Percentiles rank a stretch among this genome's conserved stretches.
Conservation (phyloP, 2,329 filamentous ascomycete species). For the Fusarium mundagurra region DNA sequence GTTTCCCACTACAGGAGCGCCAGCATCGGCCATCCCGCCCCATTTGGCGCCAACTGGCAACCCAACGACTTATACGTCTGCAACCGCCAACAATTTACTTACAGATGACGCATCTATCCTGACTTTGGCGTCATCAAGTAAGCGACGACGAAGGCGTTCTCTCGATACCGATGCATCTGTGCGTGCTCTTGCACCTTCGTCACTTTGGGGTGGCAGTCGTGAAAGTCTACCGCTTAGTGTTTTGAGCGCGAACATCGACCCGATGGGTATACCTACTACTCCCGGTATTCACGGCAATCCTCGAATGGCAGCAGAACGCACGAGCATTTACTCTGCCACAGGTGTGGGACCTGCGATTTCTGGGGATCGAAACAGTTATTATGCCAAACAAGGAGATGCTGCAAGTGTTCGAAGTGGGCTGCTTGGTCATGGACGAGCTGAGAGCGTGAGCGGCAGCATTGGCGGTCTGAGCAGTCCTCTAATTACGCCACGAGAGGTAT, state of each 20-base stretch:
- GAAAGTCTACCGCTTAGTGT: slow-evolving; percentile 83
- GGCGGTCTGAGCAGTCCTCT: slow-evolving; percentile 70
- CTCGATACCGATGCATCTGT: slow-evolving; percentile 89
- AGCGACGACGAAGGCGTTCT: slow-evolving; percentile 78
- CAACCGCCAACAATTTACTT: slow-evolving; percentile 82
- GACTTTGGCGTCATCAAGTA: slow-evolving; percentile 84
- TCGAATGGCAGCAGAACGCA: slow-evolving; percentile 67
- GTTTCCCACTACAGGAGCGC: slow-evolving; percentile 69
- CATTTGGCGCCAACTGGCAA: slow-evolving; percentile 69
- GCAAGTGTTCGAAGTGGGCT: slow-evolving; percentile 82
- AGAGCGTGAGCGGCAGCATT: slow-evolving; percentile 84
- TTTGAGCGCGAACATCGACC: slow-evolving; percentile 75
- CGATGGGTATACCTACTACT: slow-evolving; percentile 54
- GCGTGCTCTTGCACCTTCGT: slow-evolving; percentile 83
- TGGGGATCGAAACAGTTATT: slow-evolving; percentile 84
- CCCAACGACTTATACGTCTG: slow-evolving; percentile 78
- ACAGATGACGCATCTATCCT: slow-evolving; percentile 89
- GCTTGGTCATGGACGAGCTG: slow-evolving; percentile 79
- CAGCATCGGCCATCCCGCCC: slow-evolving; percentile 76
- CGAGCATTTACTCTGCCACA: slow-evolving; percentile 82
- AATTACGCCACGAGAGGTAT: slow-evolving; percentile 63
- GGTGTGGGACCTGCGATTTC: slow-evolving; percentile 72
- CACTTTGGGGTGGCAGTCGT: slow-evolving; percentile 82
- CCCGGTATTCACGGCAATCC: slow-evolving; percentile 63
- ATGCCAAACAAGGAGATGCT: slow-evolving; percentile 76